Conservation (phyloP, 371 early-diverging fungal species). For the Dinochytrium kinnereticum region DNA sequence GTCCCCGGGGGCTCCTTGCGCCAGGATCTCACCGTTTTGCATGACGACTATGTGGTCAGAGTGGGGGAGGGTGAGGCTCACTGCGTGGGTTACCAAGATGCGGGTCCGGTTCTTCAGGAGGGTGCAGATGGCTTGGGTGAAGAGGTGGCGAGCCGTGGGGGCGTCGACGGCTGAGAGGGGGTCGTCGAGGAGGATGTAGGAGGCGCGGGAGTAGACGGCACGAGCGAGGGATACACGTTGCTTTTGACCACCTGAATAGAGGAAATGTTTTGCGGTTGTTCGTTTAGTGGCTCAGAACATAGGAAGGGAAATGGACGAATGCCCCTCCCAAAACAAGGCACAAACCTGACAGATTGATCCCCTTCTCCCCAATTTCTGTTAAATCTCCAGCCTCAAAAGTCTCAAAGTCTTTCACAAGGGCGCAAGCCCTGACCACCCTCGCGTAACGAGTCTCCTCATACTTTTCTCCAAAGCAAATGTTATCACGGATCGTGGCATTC, state of each 20-base stretch:
- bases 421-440: constrained; percentile 55
- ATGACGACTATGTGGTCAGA: constrained; percentile 61
- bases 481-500: constrained; percentile 45
- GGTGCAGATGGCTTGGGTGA: constrained; percentile 56
- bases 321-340: not conserved
- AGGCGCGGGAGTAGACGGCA: constrained; percentile 41
- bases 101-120: constrained; percentile 74
- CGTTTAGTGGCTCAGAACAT: not conserved
- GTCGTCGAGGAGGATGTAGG: constrained; percentile 48
- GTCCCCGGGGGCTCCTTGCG: constrained; percentile 50
- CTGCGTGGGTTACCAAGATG: constrained; percentile 85
- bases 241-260: constrained; percentile 45
- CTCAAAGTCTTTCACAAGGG: constrained; percentile 78
- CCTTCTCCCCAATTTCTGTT: constrained; percentile 88
- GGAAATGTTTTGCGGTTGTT: not conserved
- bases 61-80: constrained; percentile 48
- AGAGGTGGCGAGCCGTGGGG: constrained; percentile 85
- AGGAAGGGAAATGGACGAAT: not conserved
- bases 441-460: constrained; percentile 50
- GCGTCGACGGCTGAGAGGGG: constrained; percentile 76
- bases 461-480: constrained; percentile 53
- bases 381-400: constrained; percentile 78
- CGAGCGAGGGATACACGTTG: constrained; percentile 43
- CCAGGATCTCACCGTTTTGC: constrained; percentile 67
- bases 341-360: constrained; percentile 34